These are phyloP conservation scores for Trichoderma hamatum DNA, from an alignment of 2,329 filamentous ascomycete species.

Conservation along the genomic window DNA sequence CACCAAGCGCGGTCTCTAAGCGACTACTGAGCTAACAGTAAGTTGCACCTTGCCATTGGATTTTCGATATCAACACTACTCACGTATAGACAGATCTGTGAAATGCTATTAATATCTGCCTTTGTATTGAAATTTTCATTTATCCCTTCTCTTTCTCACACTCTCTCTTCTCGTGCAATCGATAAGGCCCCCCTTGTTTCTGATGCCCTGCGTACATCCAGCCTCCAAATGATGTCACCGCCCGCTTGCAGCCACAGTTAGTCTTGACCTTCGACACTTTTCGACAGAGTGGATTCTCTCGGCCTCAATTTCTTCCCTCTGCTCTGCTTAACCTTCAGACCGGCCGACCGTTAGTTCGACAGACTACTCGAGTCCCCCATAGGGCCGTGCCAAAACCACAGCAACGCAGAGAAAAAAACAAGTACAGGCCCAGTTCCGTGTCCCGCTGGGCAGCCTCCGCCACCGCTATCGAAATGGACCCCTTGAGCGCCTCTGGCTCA, in stretches of 20 bases:
- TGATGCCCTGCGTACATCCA: background rate
- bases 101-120: background rate
- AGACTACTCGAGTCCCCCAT: background rate
- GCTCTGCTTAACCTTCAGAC: slow-evolving; percentile 5
- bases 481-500: slow-evolving; percentile 11
- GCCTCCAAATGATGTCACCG: slow-evolving; percentile 24
- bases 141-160: background rate
- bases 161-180: background rate
- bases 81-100: background rate
- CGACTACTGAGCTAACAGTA: background rate
- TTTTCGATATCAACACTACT: background rate
- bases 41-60: background rate
- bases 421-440: background rate
- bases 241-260: slow-evolving; percentile 5
- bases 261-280: background rate
- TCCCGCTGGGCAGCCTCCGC: slow-evolving; percentile 6
- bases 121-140: background rate
- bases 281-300: slow-evolving; percentile 16
- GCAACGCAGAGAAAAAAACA: background rate
- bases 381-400: background rate
- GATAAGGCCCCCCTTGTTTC: background rate
- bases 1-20: background rate
- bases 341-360: slow-evolving; percentile 6
- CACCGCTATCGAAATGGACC: slow-evolving; percentile 25
- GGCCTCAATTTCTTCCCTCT: background rate